Evolutionary conservation across 257 asterid genomes (phyloP), one percentile per base, ranked within the genome.

Genomic region (Capsicum baccatum): DNA sequence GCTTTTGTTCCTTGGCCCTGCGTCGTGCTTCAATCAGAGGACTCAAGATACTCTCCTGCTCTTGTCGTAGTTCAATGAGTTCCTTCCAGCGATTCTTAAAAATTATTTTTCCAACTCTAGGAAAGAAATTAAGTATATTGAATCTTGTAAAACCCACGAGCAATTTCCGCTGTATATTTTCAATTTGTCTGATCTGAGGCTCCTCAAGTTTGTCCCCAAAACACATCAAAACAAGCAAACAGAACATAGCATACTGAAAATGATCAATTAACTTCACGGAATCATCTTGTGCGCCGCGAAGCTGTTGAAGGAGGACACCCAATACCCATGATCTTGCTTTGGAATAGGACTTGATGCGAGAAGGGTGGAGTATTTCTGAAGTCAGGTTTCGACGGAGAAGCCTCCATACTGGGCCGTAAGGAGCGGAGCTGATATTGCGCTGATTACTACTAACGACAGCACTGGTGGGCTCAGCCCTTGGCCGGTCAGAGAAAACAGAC

Each of bases 71-170:
- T 37, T 68, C 78, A 68, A 68, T 68, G 21, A 68, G 78, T 15
- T 68, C 78, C 78, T 68, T 68, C 78, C 78, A 68, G 52, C 78
- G 78, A 68, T 68, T 68, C 78, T 52, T 0, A 37, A 68, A 68
- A 3, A 68, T 37, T 37, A 68, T 15, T 37, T 15, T 68, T 1
- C 78, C 78, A 68, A 68, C 13, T 68, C 54, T 68, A 68, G 78
- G 78, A 15, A 68, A 68, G 1, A 68, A 0, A 8, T 37, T 68
- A 0, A 68, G 13, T 4, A 8, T 8, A 68, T 68, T 68, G 78
- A 68, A 68, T 16, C 78, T 21, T 15, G 13, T 0, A 26, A 68
- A 68, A 15, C 78, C 0, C 13, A 68, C 52, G 6, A 68, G 78
- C 78, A 68, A 3, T 3, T 15, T 68, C 3, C 78, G 78, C 26